Evolutionary conservation across 768 basidiomycete genomes (phyloP).

Genomic region (Mycena rebaudengoi): DNA sequence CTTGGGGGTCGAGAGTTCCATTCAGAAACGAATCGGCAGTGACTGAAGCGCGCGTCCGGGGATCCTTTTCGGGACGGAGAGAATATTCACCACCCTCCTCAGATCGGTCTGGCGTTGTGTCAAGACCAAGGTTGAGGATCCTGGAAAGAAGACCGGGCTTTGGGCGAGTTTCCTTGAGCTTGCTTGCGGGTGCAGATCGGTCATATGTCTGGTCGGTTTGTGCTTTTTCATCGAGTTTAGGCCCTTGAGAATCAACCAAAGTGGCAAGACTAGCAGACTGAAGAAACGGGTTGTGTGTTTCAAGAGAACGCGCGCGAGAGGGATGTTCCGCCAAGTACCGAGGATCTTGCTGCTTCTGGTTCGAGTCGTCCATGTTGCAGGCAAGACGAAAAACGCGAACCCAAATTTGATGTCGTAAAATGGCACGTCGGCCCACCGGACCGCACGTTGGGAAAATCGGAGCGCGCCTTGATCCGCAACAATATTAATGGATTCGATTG

Average conservation of each 20-base stretch:
- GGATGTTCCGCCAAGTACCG: no score
- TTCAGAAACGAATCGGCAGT: neutral
- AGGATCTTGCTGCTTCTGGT: no score
- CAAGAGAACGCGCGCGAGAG: neutral
- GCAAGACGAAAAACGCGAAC: no score
- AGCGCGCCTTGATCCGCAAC: no score
- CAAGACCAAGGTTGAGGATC: slow-evolving; percentile 26
- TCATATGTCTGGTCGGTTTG: neutral
- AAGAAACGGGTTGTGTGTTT: slow-evolving; percentile 19
- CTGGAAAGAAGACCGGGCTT: slow-evolving; percentile 14
- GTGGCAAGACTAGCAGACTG: neutral
- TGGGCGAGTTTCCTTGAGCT: neutral
- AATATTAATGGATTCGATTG: no score
- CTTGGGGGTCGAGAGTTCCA: neutral
- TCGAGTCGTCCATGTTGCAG: no score
- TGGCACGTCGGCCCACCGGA: no score
- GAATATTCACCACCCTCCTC: neutral
- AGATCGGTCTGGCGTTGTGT: slow-evolving; percentile 13
- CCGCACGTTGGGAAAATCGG: no score
- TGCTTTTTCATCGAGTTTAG: neutral
- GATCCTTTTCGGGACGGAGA: slow-evolving; percentile 1
- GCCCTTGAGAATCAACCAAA: neutral
- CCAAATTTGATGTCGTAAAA: no score
- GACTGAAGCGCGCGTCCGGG: neutral
- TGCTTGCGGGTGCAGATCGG: neutral